Conservation (phyloP, 805 yeast genomes). For the Nakazawaea ishiwadae region DNA sequence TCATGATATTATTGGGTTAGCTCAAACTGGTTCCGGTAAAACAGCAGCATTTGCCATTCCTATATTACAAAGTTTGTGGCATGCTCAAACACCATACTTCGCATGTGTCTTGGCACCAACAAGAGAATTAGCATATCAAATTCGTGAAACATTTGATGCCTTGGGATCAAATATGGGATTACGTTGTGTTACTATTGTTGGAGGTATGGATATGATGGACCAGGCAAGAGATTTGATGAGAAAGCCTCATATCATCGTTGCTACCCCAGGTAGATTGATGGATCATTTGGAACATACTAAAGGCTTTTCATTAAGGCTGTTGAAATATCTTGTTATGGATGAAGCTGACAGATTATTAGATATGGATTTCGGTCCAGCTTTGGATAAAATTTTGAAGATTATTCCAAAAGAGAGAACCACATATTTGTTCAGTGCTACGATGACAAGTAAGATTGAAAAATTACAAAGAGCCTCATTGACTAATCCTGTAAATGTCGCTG, state of each 20-base stretch:
- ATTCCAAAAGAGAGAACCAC: conserved; percentile 85
- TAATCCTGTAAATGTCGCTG: conserved; percentile 89
- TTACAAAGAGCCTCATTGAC: conserved; percentile 87
- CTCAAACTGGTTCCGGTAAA: conserved; percentile 97
- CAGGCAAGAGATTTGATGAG: conserved; percentile 92
- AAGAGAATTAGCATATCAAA: conserved; percentile 81
- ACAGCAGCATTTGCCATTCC: conserved; percentile 99
- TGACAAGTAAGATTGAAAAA: conserved; percentile 93
- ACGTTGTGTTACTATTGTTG: conserved; percentile 84
- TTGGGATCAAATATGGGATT: conserved; percentile 89
- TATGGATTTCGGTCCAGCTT: conserved; percentile 94
- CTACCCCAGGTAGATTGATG: conserved; percentile 86
- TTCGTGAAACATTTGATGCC: conserved; percentile 93
- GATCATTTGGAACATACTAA: conserved; percentile 92
- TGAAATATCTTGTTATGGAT: conserved; percentile 87
- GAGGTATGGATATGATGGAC: conserved; percentile 98
- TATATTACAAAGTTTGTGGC: conserved; percentile 84
- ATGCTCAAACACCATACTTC: conserved; percentile 81
- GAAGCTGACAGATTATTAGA: conserved; percentile 96
- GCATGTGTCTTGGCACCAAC: conserved; percentile 88
- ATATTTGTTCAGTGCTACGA: conserved; percentile 91
- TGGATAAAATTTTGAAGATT: conserved; percentile 77
- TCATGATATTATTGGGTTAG: conserved; percentile 90
- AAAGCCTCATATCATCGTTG: conserved; percentile 91
- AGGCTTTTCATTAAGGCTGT: conserved; percentile 75